Percentiles rank a stretch among this genome's conserved stretches.
Evolutionary conservation across 2,329 filamentous ascomycete species (phyloP).

Genomic region (Talaromyces sp.): DNA sequence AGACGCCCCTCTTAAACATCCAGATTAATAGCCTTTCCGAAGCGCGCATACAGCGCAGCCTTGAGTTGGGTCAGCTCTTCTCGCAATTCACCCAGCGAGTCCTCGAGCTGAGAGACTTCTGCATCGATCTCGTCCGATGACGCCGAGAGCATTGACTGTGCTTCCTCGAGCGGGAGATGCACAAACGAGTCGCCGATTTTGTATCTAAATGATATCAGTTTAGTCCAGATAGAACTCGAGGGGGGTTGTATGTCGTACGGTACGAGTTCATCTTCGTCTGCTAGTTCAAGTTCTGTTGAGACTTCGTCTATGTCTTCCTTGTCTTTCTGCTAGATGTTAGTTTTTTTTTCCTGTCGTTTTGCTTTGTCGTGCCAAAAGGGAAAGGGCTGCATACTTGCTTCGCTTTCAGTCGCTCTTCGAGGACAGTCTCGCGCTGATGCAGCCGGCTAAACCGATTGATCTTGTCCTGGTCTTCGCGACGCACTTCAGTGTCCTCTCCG

Average conservation of each 20-base stretch:
- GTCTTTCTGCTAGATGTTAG: constrained; percentile 66
- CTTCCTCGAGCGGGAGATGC: constrained; percentile 74
- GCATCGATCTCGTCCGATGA: constrained; percentile 70
- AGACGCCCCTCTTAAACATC: constrained; percentile 59
- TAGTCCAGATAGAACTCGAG: background rate
- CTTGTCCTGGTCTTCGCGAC: constrained; percentile 95
- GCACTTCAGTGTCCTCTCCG: constrained; percentile 83
- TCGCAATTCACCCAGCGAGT: constrained; percentile 65
- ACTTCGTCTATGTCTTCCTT: constrained; percentile 97
- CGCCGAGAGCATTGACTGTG: constrained; percentile 73
- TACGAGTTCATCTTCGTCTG: constrained; percentile 89
- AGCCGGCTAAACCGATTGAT: constrained; percentile 97
- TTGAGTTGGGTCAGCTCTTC: constrained; percentile 90
- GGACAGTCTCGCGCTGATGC: constrained; percentile 73
- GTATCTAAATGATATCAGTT: constrained; percentile 58
- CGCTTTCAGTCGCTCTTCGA: constrained; percentile 74
- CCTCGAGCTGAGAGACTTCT: constrained; percentile 71
- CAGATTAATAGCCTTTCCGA: constrained; percentile 94
- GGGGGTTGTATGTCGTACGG: constrained; percentile 55
- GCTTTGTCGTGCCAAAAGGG: constrained; percentile 25
- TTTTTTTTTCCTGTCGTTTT: background rate
- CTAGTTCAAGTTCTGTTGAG: constrained; percentile 82
- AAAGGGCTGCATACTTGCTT: constrained; percentile 59
- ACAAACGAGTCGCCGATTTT: constrained; percentile 97
- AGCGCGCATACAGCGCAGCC: constrained; percentile 86